Evolutionary conservation across 2,329 filamentous ascomycete genomes (phyloP), one percentile per base, ranked within the genome.

Genomic region (Ophiostoma himal-ulmi): DNA sequence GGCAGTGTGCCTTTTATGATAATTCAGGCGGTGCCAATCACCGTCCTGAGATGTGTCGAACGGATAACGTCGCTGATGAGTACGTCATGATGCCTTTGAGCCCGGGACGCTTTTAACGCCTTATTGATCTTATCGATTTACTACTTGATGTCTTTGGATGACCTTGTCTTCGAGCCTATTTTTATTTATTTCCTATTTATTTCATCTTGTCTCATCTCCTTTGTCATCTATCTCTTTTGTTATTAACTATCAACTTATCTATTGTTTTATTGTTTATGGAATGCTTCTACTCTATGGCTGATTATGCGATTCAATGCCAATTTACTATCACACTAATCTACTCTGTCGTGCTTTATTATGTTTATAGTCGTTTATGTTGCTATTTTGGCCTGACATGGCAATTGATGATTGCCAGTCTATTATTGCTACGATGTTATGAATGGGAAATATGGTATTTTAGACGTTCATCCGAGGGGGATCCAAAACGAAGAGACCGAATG

Each of bases 41-140:
- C 60, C 26, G 37, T 34, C 30, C 34, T 66, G 66, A 37, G 62
- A 70, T 69, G 67, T 69, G 69, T 48, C 30, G 68, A 67, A 72
- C 60, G 70, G 68, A 70, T 26, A 71, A 60, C 37, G 62, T n/a
- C 62, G 60, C 70, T 67, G 13, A 36, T 69, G 64, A 69, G 8
- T 54, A 44, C n/a, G 65, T 67, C 39, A 66, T 62, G 70, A 69
- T 57, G 60, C 67, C 48, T 44, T 48, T 39, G 65, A 66, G 72
- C 69, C 69, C 70, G 65, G 70, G 70, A 70, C 67, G 70, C n/a
- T 66, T 48, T 72, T 62, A 70, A 57, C 66, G 67, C 57, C 36
- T 69, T 52, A 67, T 62, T 57, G 52, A 57, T 57, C 52, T 37
- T 48, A 48, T 48, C 68, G 41, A 48, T 68, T 68, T 37, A 37